Base-by-base conservation (phyloP, 2,329 filamentous ascomycete genomes). In the Arthrobotrys sinensis region DNA sequence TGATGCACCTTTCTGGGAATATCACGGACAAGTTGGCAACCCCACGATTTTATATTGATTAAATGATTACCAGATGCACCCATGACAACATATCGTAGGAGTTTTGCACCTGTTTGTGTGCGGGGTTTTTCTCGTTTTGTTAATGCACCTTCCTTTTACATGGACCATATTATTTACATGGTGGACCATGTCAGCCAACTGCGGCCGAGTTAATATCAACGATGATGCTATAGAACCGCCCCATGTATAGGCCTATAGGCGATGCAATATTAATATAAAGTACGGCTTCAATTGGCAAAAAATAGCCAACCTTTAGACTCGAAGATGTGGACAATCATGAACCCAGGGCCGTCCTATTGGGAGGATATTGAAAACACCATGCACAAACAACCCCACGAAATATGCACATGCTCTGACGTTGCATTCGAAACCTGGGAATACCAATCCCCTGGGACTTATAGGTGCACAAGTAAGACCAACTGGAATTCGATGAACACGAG, bases 31-130 rank as follows among this genome's bases (percentile, higher is more conserved):
- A 28, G 43, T 45, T 57, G 32, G 55, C 60, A 21, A 67, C 70
- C 70, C 70, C 70, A 75, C 70, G 70, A 68, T 62, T 75, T 60
- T 52, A 67, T 66, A 62, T 75, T 67, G 52, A 75, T 67, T 53
- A 63, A 66, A 53, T 60, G 50, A 73, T 66, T 60, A 66, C 36
- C n/a, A 36, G 48, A 52, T 71, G 21, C 68, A 73, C 40, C 69
- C 69, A 73, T 66, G 60, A 16, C 50, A 57, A 50, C 32, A 53
- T 55, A 46, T 57, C 24, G 28, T 10, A 24, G 19, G n/a, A 52
- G 16, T 43, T 57, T 40, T 64, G 43, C 48, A 36, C 21, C 36
- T 67, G 43, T 57, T 36, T 45, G 12, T 53, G 28, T 68, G 70
- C 63, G 70, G 70, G 70, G 69, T 73, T 73, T 73, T 71, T 65